Evolutionary conservation across 2,329 filamentous ascomycete species (phyloP).

Genomic region (Apiospora aurea): DNA sequence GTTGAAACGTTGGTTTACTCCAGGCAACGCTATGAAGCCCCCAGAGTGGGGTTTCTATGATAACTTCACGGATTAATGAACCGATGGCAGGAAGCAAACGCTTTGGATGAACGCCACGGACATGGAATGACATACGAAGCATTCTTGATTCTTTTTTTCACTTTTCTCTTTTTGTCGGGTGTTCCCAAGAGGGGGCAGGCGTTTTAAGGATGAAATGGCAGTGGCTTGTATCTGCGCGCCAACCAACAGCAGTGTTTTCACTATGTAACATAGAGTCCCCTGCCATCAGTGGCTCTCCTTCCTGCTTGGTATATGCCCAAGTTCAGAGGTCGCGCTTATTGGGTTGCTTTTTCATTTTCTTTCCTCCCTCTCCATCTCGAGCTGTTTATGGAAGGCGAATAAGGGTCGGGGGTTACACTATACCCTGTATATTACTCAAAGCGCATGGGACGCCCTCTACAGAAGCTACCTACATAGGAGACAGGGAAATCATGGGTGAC

Average conservation of each 20-base stretch:
- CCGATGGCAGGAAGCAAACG: neutral
- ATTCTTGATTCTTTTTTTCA: neutral
- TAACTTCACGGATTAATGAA: conserved; percentile 13
- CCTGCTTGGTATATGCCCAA: conserved; percentile 8
- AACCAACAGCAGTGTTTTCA: conserved; percentile 3
- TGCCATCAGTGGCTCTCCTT: neutral
- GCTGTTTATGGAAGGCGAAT: conserved; percentile 10
- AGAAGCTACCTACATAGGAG: conserved; percentile 9
- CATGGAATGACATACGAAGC: conserved; percentile 17
- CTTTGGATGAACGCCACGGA: conserved; percentile 6
- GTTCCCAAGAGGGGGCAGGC: conserved; percentile 1
- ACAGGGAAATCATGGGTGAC: neutral
- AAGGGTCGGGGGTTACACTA: conserved; percentile 1
- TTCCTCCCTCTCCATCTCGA: neutral
- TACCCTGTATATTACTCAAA: conserved; percentile 18
- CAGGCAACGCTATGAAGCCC: neutral
- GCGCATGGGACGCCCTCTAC: conserved; percentile 5
- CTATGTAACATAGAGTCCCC: neutral
- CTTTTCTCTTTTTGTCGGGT: neutral
- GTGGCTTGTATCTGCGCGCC: conserved; percentile 3
- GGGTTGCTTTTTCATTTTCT: neutral
- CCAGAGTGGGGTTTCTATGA: neutral
- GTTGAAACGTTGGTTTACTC: neutral
- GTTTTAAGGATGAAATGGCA: conserved; percentile 6
- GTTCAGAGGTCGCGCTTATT: neutral